These are phyloP conservation scores for Umbilicaria muhlenbergii DNA, from an alignment of 495 filamentous ascomycete genomes.

Conservation along the genomic window DNA sequence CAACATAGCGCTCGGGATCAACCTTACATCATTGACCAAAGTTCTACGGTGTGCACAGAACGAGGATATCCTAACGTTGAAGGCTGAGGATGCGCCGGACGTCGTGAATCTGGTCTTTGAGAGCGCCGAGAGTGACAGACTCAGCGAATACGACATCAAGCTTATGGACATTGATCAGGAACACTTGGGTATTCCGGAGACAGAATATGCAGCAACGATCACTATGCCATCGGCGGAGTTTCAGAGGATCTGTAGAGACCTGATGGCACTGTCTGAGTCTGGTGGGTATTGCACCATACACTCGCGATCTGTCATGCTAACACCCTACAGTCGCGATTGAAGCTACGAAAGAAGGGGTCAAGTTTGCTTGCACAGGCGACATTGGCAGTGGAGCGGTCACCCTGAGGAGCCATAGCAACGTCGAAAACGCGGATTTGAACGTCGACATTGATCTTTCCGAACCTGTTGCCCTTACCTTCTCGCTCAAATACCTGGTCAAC, in stretches of 20 bases:
- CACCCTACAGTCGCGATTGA: constrained; percentile 67
- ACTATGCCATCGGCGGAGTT: constrained; percentile 84
- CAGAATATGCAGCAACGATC: constrained; percentile 87
- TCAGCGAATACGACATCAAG: constrained; percentile 99
- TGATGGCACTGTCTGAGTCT: constrained; percentile 84
- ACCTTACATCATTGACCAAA: constrained; percentile 90
- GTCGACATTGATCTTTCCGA: constrained; percentile 83
- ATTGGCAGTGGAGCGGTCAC: constrained; percentile 92
- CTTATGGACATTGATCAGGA: constrained; percentile 99
- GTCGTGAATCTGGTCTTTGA: constrained; percentile 92
- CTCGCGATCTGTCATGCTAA: neutral
- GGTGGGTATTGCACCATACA: constrained; percentile 33
- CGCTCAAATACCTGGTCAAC: constrained; percentile 97
- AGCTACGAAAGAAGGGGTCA: constrained; percentile 91
- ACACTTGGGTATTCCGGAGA: constrained; percentile 96
- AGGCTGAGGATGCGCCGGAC: constrained; percentile 94
- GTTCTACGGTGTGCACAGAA: constrained; percentile 88
- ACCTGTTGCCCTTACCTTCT: constrained; percentile 92
- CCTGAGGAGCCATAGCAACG: constrained; percentile 72
- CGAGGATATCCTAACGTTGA: constrained; percentile 89
- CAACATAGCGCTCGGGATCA: constrained; percentile 96
- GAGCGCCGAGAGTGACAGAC: constrained; percentile 71
- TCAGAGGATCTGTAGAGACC: constrained; percentile 82
- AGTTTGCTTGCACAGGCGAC: constrained; percentile 86
- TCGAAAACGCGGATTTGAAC: constrained; percentile 78